These are phyloP conservation scores for Boeremia exigua DNA, from an alignment of 2,329 filamentous ascomycete genomes.

Conservation along the genomic window DNA sequence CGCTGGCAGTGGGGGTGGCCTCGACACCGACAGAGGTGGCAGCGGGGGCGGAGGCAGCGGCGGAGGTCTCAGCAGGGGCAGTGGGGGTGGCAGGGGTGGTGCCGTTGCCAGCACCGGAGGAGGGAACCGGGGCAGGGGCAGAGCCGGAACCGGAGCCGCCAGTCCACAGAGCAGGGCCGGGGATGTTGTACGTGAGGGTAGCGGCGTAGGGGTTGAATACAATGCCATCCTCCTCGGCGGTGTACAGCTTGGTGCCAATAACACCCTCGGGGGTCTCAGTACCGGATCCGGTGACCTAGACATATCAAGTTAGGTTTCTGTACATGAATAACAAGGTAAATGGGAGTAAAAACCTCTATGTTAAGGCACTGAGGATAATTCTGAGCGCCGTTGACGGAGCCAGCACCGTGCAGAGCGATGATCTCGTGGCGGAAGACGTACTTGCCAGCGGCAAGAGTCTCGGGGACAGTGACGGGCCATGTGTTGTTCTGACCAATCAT, in stretches of 20 bases:
- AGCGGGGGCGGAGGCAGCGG: slow-evolving; percentile 14
- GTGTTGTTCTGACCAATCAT: slow-evolving; percentile 58
- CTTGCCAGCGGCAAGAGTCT: slow-evolving; percentile 53
- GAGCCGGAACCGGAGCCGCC: slow-evolving; percentile 26
- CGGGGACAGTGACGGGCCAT: slow-evolving; percentile 54
- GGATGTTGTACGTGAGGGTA: slow-evolving; percentile 49
- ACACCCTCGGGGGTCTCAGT: slow-evolving; percentile 54
- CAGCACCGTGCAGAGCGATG: slow-evolving; percentile 57
- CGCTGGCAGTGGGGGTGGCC: slow-evolving; percentile 11
- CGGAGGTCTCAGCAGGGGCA: slow-evolving; percentile 16
- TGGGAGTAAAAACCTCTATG: slow-evolving; percentile 41
- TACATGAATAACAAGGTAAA: background rate
- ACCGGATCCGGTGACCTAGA: slow-evolving; percentile 54
- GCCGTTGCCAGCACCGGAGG: slow-evolving; percentile 18
- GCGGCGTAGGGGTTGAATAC: slow-evolving; percentile 51
- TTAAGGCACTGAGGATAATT: slow-evolving; percentile 59
- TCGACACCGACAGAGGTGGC: slow-evolving; percentile 12
- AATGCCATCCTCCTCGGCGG: slow-evolving; percentile 49
- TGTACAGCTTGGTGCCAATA: slow-evolving; percentile 59
- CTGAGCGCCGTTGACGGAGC: slow-evolving; percentile 57
- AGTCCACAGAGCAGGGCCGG: slow-evolving; percentile 51
- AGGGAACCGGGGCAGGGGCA: slow-evolving; percentile 17
- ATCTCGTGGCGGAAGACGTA: slow-evolving; percentile 65
- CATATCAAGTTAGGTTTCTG: background rate
- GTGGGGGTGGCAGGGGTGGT: slow-evolving; percentile 13